A percentile compares a stretch with the other conserved stretches of the same genome.
Conservation (phyloP, 1,284 basidiomycete genomes). For the Agaricales sp. region DNA sequence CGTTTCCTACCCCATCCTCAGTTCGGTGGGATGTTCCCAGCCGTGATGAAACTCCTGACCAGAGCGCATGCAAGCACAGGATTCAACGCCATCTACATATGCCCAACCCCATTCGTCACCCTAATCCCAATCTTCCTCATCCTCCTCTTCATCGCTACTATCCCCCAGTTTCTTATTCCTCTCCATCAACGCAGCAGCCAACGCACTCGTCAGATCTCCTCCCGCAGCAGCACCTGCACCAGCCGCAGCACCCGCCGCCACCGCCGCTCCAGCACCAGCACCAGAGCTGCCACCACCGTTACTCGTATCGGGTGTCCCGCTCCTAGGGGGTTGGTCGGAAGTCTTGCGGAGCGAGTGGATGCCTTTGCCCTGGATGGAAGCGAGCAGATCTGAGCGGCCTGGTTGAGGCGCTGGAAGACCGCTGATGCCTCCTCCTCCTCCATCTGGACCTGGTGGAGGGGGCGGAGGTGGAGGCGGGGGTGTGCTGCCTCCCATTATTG, state of each 20-base stretch:
- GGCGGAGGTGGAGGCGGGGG: conserved; percentile 24
- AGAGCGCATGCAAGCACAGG: conserved; percentile 49
- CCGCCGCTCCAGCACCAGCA: conserved; percentile 21
- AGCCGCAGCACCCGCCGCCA: conserved; percentile 30
- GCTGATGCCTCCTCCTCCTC: conserved; percentile 15
- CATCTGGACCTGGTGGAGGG: conserved; percentile 17
- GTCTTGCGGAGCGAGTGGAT: conserved; percentile 71
- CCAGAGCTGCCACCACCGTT: not conserved
- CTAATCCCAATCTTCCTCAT: conserved; percentile 51
- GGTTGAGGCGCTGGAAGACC: conserved; percentile 31
- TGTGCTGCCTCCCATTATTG: conserved; percentile 21
- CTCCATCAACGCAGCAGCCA: conserved; percentile 47
- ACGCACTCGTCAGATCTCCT: conserved; percentile 39
- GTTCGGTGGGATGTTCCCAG: too few relatives aligned
- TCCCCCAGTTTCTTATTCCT: conserved; percentile 88
- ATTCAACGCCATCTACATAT: conserved; percentile 43
- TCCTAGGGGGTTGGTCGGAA: conserved; percentile 22
- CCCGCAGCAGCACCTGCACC: conserved; percentile 30
- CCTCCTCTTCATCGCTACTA: conserved; percentile 84
- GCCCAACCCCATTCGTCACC: conserved; percentile 16
- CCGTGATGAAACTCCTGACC: conserved; percentile 43
- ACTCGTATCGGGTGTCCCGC: conserved; percentile 1
- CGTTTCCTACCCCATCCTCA: too few relatives aligned
- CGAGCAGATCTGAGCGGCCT: conserved; percentile 46
- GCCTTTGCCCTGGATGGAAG: conserved; percentile 44